A percentile compares a stretch with the other conserved stretches of the same genome.
These are phyloP conservation scores for Acanthamoeba lenticulata DNA, from an alignment of 208 protist genomes.

Conservation along the genomic window DNA sequence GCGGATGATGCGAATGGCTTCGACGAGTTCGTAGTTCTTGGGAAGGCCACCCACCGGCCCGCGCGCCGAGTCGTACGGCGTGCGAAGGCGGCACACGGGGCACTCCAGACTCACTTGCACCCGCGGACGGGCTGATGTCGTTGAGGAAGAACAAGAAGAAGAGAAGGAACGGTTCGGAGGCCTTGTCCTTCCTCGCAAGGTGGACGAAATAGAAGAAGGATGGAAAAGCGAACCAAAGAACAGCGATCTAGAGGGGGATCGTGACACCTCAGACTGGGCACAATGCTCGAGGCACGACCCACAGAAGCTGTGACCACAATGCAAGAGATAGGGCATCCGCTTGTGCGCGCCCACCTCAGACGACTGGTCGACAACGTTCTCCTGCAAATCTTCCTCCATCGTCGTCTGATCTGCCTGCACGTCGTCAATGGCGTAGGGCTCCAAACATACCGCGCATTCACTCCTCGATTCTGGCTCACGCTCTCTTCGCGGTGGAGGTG, in stretches of 20 bases:
- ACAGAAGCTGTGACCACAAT: conserved; percentile 11
- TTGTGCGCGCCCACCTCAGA: neutral
- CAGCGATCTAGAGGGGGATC: neutral
- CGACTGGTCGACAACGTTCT: neutral
- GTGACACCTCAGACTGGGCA: neutral
- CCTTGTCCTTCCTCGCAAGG: neutral
- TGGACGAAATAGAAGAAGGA: neutral
- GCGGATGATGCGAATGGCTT: neutral
- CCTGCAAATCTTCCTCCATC: neutral
- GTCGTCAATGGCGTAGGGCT: neutral
- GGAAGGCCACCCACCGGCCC: neutral
- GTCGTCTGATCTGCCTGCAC: neutral
- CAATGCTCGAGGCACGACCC: neutral
- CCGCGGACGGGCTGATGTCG: neutral
- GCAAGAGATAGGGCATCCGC: neutral
- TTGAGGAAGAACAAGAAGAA: neutral
- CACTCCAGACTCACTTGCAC: neutral
- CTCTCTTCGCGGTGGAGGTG: neutral
- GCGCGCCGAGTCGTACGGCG: neutral
- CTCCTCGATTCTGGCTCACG: neutral
- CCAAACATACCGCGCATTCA: neutral
- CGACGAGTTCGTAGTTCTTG: conserved; percentile 22
- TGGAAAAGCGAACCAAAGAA: neutral
- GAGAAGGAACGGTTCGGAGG: neutral
- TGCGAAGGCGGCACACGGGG: neutral